Base-by-base conservation (phyloP, 345 rosid genomes). In the Carallia brachiata region DNA sequence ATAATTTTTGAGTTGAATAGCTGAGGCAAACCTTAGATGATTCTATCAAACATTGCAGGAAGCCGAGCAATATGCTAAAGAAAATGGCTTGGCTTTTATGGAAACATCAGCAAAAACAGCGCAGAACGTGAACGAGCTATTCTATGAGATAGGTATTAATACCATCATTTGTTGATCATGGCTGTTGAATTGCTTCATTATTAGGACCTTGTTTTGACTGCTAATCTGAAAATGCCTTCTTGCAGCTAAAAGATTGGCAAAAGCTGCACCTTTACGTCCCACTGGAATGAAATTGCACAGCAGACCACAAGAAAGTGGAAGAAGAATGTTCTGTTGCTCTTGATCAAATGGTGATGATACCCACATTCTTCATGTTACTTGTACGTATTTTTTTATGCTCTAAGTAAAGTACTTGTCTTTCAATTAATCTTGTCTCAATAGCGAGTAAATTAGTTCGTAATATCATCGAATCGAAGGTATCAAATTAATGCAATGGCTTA, bases 81-180 rank as follows among this genome's bases (percentile, higher is more conserved):
- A 88, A 75, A 84, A 84, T 74, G 86, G 93, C 12, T 65, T 88
- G 78, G 73, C 73, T n/a, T 88, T 88, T 75, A 75, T 88, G 52
- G 93, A 88, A 80, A 82, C 93, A 57, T 88, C 93, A 31, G 93
- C 93, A 47, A 88, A 88, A 77, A 73, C 85, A 56, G 89, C 90
- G 61, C 87, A 86, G 62, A 88, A 88, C 78, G 93, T 88, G 72
- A 88, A 84, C 15, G 90, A 88, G 74, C 93, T 88, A 39, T 88
- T 88, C 66, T 88, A 88, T 36, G 90, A 88, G 72, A 88, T 88
- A 78, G 93, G 93, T 88, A 23, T 23, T 23, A 82, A 76, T 30
- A 32, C 4, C 12, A 10, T 62, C 34, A 8, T 54, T 57, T 40
- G 2, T 36, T 50, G 36, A 36, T 61, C 52, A 53, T 52, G 50